Conservation (phyloP, 2,329 filamentous ascomycete genomes). For the Colletotrichum sp. region DNA sequence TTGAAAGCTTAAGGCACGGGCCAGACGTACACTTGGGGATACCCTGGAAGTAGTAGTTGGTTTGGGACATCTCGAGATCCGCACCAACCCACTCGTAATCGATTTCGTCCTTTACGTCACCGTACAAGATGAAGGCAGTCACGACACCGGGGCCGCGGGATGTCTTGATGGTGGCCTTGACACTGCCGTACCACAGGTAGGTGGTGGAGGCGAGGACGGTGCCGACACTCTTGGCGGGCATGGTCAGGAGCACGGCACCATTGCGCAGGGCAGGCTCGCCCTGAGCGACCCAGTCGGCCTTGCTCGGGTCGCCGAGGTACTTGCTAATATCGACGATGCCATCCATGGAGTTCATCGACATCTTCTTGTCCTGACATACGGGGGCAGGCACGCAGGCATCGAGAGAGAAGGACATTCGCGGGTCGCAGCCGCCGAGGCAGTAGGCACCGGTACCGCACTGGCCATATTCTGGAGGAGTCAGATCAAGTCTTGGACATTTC, state of each 20-base stretch:
- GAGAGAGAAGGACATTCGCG: conserved; percentile 80
- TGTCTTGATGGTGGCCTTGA: conserved; percentile 84
- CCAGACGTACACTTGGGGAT: conserved; percentile 79
- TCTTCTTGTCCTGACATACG: conserved; percentile 76
- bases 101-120: conserved; percentile 97
- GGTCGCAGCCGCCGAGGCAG: conserved; percentile 95
- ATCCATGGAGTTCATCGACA: conserved; percentile 76
- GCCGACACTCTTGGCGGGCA: conserved; percentile 84
- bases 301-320: conserved; percentile 84
- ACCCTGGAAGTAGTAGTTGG: conserved; percentile 97
- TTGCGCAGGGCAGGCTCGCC: conserved; percentile 74
- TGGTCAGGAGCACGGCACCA: conserved; percentile 79
- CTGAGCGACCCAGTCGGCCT: conserved; percentile 87
- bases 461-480: conserved; percentile 73
- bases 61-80: conserved; percentile 80
- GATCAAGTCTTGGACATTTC: neutral
- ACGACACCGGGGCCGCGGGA: conserved; percentile 87
- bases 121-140: conserved; percentile 95
- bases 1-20: conserved; percentile 17
- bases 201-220: conserved; percentile 83
- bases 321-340: conserved; percentile 73
- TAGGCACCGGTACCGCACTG: conserved; percentile 93
- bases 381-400: conserved; percentile 87
- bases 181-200: conserved; percentile 98
- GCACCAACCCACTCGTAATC: conserved; percentile 94